Percentiles rank a stretch among this genome's conserved stretches.
phyloP scores from a whole-genome alignment of 169 alveolate genomes.

The Prorocentrum cordatum region DNA sequence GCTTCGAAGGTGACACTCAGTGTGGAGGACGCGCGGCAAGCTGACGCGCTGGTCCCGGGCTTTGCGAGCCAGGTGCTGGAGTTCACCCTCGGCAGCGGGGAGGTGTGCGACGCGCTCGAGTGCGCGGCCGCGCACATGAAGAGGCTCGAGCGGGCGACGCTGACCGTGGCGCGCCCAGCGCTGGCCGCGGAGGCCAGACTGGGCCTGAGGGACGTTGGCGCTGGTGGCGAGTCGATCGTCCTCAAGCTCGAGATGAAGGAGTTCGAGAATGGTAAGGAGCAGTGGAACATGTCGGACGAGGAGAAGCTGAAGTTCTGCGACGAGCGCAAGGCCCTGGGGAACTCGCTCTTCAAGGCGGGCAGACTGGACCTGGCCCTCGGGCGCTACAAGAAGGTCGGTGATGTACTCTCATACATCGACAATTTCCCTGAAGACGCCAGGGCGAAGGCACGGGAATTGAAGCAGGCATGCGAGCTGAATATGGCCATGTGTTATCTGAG shows the following conservation, averaged over 20 bases:
- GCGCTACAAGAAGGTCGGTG: constrained; percentile 27
- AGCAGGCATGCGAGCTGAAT: background rate
- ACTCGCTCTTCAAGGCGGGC: background rate
- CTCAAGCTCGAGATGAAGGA: background rate
- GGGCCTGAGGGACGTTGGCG: background rate
- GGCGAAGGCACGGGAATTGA: background rate
- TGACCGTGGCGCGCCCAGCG: background rate
- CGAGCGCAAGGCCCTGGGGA: constrained; percentile 8
- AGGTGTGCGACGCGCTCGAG: constrained; percentile 40
- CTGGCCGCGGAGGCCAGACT: background rate
- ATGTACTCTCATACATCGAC: constrained; percentile 8
- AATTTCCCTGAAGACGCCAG: background rate
- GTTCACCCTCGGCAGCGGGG: background rate
- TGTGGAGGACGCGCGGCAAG: no score
- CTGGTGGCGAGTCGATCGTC: constrained; percentile 9
- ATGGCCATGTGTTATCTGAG: background rate
- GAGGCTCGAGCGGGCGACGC: background rate
- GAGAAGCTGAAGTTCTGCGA: constrained; percentile 35
- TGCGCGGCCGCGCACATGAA: constrained; percentile 17
- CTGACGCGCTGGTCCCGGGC: background rate
- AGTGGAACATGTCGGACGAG: constrained; percentile 17
- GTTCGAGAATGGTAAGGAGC: constrained; percentile 16
- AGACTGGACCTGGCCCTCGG: constrained; percentile 10
- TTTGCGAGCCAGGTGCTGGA: background rate
- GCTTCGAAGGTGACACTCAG: background rate